Conservation (phyloP, 2,329 filamentous ascomycete genomes). For the Lasiodiplodia hormozganensis region DNA sequence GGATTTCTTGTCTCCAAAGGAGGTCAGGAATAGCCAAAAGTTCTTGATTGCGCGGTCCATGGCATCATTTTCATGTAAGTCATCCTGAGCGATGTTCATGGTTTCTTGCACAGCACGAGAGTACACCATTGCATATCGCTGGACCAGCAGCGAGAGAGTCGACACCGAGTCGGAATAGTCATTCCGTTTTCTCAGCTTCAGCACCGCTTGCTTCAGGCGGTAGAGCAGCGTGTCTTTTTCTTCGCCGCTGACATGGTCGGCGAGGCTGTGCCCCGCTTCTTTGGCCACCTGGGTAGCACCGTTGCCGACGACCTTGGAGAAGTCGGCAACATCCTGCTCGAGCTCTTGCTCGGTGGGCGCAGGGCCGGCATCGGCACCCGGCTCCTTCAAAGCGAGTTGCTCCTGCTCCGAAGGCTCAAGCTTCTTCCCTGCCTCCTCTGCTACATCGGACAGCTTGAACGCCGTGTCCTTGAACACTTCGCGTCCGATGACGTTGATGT, state of each 20-base stretch:
- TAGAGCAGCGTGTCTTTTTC: conserved; percentile 76
- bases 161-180: conserved; percentile 90
- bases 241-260: conserved; percentile 74
- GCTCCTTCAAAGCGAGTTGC: conserved; percentile 60
- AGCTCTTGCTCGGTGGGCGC: conserved; percentile 69
- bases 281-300: conserved; percentile 55
- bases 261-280: conserved; percentile 73
- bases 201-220: conserved; percentile 77
- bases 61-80: conserved; percentile 75
- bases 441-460: conserved; percentile 76
- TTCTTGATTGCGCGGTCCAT: conserved; percentile 78
- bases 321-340: conserved; percentile 53
- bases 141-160: conserved; percentile 75
- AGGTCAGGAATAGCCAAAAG: conserved; percentile 80
- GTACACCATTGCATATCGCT: conserved; percentile 80
- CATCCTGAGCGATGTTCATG: conserved; percentile 69
- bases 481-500: conserved; percentile 77
- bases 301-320: conserved; percentile 53
- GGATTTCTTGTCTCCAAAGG: conserved; percentile 74
- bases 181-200: conserved; percentile 74
- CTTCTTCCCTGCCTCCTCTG: conserved; percentile 74
- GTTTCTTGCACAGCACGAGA: conserved; percentile 75
- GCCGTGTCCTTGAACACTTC: conserved; percentile 90
- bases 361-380: conserved; percentile 57
- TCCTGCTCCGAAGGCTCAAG: conserved; percentile 73